Evolutionary conservation across 2,329 filamentous ascomycete genomes (phyloP).

Genomic region (Mycocentrospora acerina): DNA sequence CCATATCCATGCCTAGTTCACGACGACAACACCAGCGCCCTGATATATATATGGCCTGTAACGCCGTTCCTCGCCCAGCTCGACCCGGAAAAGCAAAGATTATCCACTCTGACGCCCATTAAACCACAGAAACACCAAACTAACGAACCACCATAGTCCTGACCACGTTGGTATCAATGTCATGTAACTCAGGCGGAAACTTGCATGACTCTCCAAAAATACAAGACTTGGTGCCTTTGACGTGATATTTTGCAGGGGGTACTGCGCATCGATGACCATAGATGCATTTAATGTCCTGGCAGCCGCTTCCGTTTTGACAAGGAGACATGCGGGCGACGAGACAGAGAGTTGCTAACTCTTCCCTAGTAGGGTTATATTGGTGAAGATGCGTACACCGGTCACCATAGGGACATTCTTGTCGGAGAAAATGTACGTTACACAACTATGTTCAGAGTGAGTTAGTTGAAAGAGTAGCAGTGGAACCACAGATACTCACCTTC

Average conservation of each 20-base stretch:
- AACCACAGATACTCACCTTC: too few relatives aligned
- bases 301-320: slow-evolving; percentile 59
- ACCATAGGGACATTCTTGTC: slow-evolving; percentile 58
- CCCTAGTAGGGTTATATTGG: slow-evolving; percentile 54
- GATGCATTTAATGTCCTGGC: slow-evolving; percentile 62
- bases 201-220: slow-evolving; percentile 61
- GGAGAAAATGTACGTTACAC: slow-evolving; percentile 63
- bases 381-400: slow-evolving; percentile 59
- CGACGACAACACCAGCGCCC: too few relatives aligned
- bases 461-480: too few relatives aligned
- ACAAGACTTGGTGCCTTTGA: slow-evolving; percentile 56
- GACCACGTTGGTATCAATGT: slow-evolving; percentile 58
- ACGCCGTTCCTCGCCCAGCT: too few relatives aligned
- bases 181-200: slow-evolving; percentile 59
- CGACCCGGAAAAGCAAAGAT: too few relatives aligned
- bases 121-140: too few relatives aligned
- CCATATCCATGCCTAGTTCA: too few relatives aligned
- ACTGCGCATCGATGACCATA: slow-evolving; percentile 65
- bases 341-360: slow-evolving; percentile 56
- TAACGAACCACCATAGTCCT: slow-evolving; percentile 49
- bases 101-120: too few relatives aligned
- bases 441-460: too few relatives aligned
- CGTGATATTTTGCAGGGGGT: slow-evolving; percentile 42
- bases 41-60: too few relatives aligned
- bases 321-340: slow-evolving; percentile 65